A percentile compares a stretch with the other conserved stretches of the same genome.
phyloP scores from a whole-genome alignment of 2,329 filamentous ascomycete species.

The Paracorniculantispora psalliotae region DNA sequence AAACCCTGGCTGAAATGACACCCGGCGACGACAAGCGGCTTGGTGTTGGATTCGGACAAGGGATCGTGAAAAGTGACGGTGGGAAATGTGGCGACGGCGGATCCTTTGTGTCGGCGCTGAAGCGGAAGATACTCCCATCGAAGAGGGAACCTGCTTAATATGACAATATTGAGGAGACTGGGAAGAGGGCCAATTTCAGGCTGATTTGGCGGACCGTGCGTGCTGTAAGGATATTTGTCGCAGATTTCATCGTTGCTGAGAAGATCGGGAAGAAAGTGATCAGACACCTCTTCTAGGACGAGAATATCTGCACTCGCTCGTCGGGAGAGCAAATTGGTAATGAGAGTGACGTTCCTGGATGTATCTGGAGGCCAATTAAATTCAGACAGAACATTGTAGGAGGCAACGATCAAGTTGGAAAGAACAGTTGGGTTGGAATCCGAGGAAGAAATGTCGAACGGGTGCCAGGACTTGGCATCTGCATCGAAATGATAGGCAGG shows the following conservation, averaged over 20 bases:
- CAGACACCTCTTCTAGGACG: conserved; percentile 59
- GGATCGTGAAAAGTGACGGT: conserved; percentile 21
- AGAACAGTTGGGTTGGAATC: neutral
- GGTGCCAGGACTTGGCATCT: neutral
- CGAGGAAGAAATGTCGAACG: neutral
- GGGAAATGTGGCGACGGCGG: conserved; percentile 43
- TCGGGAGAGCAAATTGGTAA: conserved; percentile 39
- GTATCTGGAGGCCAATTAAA: conserved; percentile 41
- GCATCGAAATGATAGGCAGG: conserved; percentile 3
- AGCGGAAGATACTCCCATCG: conserved; percentile 52
- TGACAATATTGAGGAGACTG: conserved; percentile 55
- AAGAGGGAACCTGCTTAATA: conserved; percentile 53
- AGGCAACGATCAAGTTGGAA: conserved; percentile 36
- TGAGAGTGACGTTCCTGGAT: conserved; percentile 37
- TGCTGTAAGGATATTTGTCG: conserved; percentile 48
- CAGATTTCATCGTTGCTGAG: conserved; percentile 43
- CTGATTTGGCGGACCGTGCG: conserved; percentile 52
- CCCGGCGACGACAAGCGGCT: conserved; percentile 43
- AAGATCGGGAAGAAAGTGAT: conserved; percentile 55
- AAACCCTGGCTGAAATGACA: conserved; percentile 60
- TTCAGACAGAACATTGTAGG: conserved; percentile 51
- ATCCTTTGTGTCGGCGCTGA: conserved; percentile 52
- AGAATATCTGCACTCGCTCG: conserved; percentile 42
- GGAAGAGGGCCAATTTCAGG: conserved; percentile 49
- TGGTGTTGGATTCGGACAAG: conserved; percentile 33